A percentile compares a stretch with the other conserved stretches of the same genome.
Conservation (phyloP, 257 asterid genomes). For the Knoxia roxburghii region DNA sequence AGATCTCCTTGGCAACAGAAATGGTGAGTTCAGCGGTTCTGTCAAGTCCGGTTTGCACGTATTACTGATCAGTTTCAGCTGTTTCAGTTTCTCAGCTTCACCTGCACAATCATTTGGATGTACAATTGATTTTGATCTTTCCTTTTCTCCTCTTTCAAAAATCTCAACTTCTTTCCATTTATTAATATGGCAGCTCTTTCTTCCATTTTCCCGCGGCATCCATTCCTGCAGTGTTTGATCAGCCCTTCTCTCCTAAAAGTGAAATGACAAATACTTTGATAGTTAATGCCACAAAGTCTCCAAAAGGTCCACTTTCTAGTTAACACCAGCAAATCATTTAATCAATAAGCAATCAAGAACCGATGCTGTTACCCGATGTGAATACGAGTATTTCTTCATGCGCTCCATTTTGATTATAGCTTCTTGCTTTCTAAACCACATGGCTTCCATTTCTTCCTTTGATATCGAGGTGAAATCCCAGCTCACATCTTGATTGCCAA, state of each 20-base stretch:
- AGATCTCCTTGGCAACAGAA: constrained; percentile 61
- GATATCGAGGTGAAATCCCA: constrained; percentile 58
- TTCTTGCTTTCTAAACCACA: constrained; percentile 53
- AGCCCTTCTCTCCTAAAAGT: constrained; percentile 54
- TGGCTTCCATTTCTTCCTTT: constrained; percentile 47
- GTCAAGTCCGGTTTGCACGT: constrained; percentile 30
- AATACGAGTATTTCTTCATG: constrained; percentile 68
- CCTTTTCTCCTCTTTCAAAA: constrained; percentile 26
- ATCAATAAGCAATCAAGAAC: not conserved
- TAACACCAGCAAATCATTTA: not conserved
- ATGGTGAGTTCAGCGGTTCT: constrained; percentile 43
- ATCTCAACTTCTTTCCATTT: constrained; percentile 28
- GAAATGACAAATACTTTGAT: not conserved
- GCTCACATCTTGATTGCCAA: constrained; percentile 36
- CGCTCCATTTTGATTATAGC: constrained; percentile 62
- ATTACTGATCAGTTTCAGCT: constrained; percentile 31
- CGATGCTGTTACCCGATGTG: constrained; percentile 52
- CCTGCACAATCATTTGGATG: constrained; percentile 30
- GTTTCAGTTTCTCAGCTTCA: constrained; percentile 28
- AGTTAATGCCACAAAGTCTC: not conserved
- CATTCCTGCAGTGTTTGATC: constrained; percentile 43
- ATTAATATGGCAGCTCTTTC: constrained; percentile 32
- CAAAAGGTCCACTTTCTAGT: not conserved
- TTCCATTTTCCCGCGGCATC: constrained; percentile 36
- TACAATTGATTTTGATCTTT: constrained; percentile 29